phyloP scores from a whole-genome alignment of 2,329 filamentous ascomycete genomes.

The Aureobasidium namibiae region DNA sequence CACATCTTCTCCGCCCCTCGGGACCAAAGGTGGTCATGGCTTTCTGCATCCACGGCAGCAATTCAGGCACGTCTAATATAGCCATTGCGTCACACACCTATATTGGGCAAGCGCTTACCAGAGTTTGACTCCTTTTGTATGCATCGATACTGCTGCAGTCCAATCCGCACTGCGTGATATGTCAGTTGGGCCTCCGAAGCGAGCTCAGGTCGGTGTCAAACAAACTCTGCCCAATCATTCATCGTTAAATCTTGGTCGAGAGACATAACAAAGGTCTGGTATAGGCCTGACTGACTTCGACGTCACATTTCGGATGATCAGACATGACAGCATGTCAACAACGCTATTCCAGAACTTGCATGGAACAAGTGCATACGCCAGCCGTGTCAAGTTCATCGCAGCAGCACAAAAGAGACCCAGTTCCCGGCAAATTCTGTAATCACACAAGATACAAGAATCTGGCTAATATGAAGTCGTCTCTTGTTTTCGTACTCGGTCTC shows the following conservation, averaged over 20 bases:
- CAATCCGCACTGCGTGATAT: background rate
- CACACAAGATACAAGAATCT: too few relatives aligned
- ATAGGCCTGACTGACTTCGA: background rate
- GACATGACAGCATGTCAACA: background rate
- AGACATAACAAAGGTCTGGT: background rate
- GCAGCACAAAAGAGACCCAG: background rate
- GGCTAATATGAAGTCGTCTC: conserved; percentile 6
- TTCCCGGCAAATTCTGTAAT: too few relatives aligned
- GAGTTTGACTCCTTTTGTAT: background rate
- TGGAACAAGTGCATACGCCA: background rate
- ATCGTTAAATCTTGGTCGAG: background rate
- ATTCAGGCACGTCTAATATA: conserved; percentile 1
- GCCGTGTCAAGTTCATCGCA: background rate
- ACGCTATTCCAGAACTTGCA: background rate
- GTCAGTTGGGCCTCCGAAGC: background rate
- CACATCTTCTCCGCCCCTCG: background rate
- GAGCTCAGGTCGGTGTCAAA: background rate
- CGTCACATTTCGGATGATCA: background rate
- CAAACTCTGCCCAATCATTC: background rate
- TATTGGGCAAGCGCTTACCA: background rate
- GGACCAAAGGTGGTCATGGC: background rate
- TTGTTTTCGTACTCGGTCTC: background rate
- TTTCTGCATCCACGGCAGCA: background rate
- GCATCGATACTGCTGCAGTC: background rate
- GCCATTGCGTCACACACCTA: conserved; percentile 2